Conservation (phyloP, 2,329 filamentous ascomycete genomes). For the Colletotrichum tofieldiae region DNA sequence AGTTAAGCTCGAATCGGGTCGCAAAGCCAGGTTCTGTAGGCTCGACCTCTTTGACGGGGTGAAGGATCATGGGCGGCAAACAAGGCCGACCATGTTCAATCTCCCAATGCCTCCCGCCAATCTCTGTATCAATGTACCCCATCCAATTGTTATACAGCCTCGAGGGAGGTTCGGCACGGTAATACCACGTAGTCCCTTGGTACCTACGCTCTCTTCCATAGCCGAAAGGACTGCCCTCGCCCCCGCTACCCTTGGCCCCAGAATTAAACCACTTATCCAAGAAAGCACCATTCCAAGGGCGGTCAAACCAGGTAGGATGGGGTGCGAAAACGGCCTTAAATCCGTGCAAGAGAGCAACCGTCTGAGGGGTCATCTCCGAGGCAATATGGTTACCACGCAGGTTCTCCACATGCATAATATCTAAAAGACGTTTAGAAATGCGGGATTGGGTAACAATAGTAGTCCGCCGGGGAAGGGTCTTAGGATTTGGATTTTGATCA, state of each 20-base stretch:
- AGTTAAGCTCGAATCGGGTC: slow-evolving; percentile 56
- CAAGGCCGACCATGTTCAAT: slow-evolving; percentile 69
- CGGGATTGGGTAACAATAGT: slow-evolving; percentile 85
- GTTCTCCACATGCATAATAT: slow-evolving; percentile 85
- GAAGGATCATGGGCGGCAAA: slow-evolving; percentile 71
- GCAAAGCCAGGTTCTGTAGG: slow-evolving; percentile 63
- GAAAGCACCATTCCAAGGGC: slow-evolving; percentile 74
- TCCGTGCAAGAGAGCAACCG: slow-evolving; percentile 82
- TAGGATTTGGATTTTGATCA: slow-evolving; percentile 61
- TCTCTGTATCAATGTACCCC: slow-evolving; percentile 69
- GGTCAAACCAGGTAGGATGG: slow-evolving; percentile 85
- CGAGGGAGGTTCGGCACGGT: slow-evolving; percentile 70
- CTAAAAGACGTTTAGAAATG: slow-evolving; percentile 78
- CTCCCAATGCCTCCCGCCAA: slow-evolving; percentile 72
- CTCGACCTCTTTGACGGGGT: slow-evolving; percentile 72
- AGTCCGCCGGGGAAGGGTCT: slow-evolving; percentile 77
- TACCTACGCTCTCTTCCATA: slow-evolving; percentile 73
- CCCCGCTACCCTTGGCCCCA: slow-evolving; percentile 69
- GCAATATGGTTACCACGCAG: slow-evolving; percentile 81
- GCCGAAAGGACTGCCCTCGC: slow-evolving; percentile 71
- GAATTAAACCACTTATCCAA: slow-evolving; percentile 74
- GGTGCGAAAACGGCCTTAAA: slow-evolving; percentile 85
- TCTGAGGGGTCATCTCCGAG: slow-evolving; percentile 85
- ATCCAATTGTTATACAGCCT: slow-evolving; percentile 76
- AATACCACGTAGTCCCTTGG: slow-evolving; percentile 74